Base-by-base conservation (phyloP, 129 eudicot species). In the Saussurea involucrata region DNA sequence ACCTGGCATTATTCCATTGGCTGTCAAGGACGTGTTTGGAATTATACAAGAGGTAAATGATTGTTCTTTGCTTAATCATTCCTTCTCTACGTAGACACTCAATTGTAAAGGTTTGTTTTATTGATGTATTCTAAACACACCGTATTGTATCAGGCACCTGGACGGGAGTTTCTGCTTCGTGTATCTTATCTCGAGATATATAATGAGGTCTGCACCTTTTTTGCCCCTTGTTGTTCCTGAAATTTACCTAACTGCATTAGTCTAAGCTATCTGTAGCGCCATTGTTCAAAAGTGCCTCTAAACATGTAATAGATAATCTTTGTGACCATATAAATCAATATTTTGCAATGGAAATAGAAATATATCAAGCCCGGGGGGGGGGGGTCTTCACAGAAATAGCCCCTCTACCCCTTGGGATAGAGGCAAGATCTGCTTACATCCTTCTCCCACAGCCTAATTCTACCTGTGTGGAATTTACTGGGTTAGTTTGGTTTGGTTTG, bases 141-240 rank as follows among this genome's bases (percentile, higher is more conserved):
- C 75, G 29, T 82, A 63, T 64, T 86, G 34, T 79, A 77, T 83
- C 92, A 92, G 98, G 90, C 95, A 77, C 98, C 98, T 55, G 94
- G 96, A 27, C 83, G 96, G 34, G 96, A 92, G 83, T 92, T 86
- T 77, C 87, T 92, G 60, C 98, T 92, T 69, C 96, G 96, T 71
- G 96, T 92, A 55, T 92, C 98, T 22, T 92, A 92, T 78, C 80
- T 92, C 83, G 98, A 92, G 80, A 92, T 92, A 32, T 92, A 92
- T 79, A 92, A 92, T 57, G 98, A 92, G 98, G 98, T 92, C 27
- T 15, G 67, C 73, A 74, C 20, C 74, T 68, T 22, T 72, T 25
- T 83, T 76, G 10, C 27, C 42, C 53, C 33, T 80, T 24, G 11
- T 17, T 68, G 28, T 76, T 37, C 68, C 32, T 75, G 67, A 75